Percentiles rank a stretch among this genome's conserved stretches.
These are phyloP conservation scores for Hyparrhenia diplandra DNA, from an alignment of 176 grass and related monocot species.

Conservation along the genomic window DNA sequence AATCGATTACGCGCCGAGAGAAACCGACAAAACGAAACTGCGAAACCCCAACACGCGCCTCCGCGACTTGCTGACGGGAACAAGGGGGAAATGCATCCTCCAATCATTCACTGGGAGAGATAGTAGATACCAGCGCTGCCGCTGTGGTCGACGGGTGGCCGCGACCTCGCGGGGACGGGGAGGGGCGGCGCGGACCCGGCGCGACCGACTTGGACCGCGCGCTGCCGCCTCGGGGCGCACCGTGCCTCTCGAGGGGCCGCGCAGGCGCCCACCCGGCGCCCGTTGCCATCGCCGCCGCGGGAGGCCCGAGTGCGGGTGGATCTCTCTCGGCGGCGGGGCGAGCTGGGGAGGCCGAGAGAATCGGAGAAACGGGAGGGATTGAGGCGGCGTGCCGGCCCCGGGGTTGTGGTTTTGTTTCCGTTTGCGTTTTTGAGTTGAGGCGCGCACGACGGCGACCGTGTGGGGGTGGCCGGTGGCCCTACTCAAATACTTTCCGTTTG, in stretches of 20 bases:
- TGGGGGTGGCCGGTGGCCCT: too few species aligned
- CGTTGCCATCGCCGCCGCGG: slow-evolving; percentile 24
- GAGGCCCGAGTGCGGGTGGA: background rate
- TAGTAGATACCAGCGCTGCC: background rate
- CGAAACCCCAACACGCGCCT: background rate
- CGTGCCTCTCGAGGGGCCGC: slow-evolving; percentile 28
- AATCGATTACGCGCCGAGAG: background rate
- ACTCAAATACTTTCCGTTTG: background rate
- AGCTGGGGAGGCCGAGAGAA: background rate
- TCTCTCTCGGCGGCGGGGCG: slow-evolving; percentile 2
- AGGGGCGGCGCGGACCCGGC: slow-evolving; percentile 16
- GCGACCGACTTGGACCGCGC: slow-evolving; percentile 41
- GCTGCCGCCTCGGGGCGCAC: background rate
- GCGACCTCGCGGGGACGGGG: slow-evolving; percentile 26
- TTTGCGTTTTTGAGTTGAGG: slow-evolving; percentile 43
- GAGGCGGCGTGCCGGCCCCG: background rate
- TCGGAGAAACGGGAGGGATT: background rate
- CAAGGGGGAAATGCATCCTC: background rate
- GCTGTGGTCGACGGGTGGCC: background rate
- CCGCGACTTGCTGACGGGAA: background rate
- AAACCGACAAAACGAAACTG: background rate
- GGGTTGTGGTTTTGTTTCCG: background rate
- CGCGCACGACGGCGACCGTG: slow-evolving; percentile 38
- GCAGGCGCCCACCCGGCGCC: slow-evolving; percentile 11
- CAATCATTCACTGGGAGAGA: background rate